Percentiles rank a stretch among this genome's conserved stretches.
phyloP scores from a whole-genome alignment of 495 filamentous ascomycete species.

The Glarea lozoyensis region DNA sequence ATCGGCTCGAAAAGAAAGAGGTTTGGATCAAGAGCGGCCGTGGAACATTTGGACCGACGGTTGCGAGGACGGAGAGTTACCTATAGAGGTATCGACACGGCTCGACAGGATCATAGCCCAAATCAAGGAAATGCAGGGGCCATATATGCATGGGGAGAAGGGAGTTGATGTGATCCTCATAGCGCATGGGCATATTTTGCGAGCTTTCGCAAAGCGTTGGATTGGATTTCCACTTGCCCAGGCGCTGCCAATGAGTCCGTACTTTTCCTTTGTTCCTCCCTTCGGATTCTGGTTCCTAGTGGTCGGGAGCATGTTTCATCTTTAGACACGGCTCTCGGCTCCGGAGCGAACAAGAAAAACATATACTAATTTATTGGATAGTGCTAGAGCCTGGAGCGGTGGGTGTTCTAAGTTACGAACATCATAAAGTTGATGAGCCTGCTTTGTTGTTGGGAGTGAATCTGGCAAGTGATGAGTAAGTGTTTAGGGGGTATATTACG shows the following conservation, averaged over 20 bases:
- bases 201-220: constrained; percentile 71
- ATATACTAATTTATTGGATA: too few relatives aligned
- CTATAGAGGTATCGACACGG: constrained; percentile 47
- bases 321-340: too few relatives aligned
- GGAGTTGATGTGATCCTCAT: constrained; percentile 57
- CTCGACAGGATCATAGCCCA: constrained; percentile 57
- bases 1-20: constrained; percentile 36
- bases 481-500: neutral
- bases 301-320: too few relatives aligned
- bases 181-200: constrained; percentile 62
- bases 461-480: constrained; percentile 13
- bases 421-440: constrained; percentile 57
- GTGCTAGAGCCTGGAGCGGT: constrained; percentile 62
- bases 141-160: constrained; percentile 31
- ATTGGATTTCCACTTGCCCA: constrained; percentile 46
- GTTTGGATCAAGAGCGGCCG: constrained; percentile 39
- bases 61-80: constrained; percentile 48
- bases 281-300: too few relatives aligned
- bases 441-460: constrained; percentile 52
- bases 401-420: constrained; percentile 62
- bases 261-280: too few relatives aligned
- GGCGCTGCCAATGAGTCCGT: constrained; percentile 45
- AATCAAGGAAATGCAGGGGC: constrained; percentile 44
- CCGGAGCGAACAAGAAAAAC: too few relatives aligned
- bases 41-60: constrained; percentile 67